These are phyloP conservation scores for Podospora bellae-mahoneyi DNA, from an alignment of 495 filamentous ascomycete species.

Conservation along the genomic window DNA sequence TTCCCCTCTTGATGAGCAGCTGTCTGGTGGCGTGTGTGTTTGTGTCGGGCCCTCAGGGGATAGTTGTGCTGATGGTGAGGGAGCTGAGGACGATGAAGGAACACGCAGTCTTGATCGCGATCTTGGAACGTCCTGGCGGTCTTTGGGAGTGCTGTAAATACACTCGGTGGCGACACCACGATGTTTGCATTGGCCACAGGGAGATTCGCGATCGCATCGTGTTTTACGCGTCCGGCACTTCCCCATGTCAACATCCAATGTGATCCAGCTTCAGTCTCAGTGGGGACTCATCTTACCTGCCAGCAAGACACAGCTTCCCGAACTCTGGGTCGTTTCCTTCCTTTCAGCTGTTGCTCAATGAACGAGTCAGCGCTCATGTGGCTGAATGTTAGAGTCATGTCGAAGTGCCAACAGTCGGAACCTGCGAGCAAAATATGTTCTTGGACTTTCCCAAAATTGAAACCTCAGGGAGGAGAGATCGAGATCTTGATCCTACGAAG, in stretches of 20 bases:
- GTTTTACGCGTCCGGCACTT: constrained; percentile 58
- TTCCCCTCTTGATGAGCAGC: constrained; percentile 15
- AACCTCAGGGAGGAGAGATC: not conserved
- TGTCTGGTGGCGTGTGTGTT: constrained; percentile 17
- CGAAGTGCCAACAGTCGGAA: not conserved
- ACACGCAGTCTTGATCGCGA: constrained; percentile 3
- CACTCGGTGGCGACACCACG: constrained; percentile 19
- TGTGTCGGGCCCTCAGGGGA: not conserved
- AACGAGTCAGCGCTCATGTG: constrained; percentile 26
- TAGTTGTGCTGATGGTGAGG: not conserved
- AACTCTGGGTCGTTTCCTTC: constrained; percentile 24
- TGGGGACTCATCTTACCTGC: not conserved
- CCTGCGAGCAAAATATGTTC: not conserved
- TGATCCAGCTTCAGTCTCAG: not conserved
- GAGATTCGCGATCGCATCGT: constrained; percentile 56
- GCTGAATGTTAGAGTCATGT: constrained; percentile 23
- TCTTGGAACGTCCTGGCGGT: constrained; percentile 1
- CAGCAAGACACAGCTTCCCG: constrained; percentile 26
- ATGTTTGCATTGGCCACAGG: constrained; percentile 40
- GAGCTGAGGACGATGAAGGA: not conserved
- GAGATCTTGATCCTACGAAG: not conserved
- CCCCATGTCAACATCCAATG: not conserved
- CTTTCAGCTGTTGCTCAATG: constrained; percentile 21
- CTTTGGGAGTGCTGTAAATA: constrained; percentile 15
- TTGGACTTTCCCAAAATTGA: not conserved